These are phyloP conservation scores for Umbellularia californica DNA, from an alignment of 164 flowering plant species.

Conservation along the genomic window DNA sequence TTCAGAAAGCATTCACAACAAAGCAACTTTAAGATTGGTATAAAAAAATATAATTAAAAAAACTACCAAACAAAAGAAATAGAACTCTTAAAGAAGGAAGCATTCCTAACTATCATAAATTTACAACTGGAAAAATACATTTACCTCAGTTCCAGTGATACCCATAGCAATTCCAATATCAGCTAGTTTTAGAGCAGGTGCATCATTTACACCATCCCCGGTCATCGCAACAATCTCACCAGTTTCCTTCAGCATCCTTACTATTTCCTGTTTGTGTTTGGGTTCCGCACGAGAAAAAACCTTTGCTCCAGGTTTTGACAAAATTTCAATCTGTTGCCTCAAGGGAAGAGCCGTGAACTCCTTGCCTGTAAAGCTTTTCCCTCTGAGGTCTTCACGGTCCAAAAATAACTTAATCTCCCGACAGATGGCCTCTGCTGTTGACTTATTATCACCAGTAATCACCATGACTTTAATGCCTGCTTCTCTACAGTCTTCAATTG, in stretches of 20 bases:
- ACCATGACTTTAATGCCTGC: conserved; percentile 92
- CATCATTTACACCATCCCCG: conserved; percentile 97
- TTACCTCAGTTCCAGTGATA: conserved; percentile 90
- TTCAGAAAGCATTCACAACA: too few relatives aligned
- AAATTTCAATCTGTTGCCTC: conserved; percentile 41
- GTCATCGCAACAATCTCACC: conserved; percentile 98
- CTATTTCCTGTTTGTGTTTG: conserved; percentile 90
- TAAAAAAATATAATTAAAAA: too few relatives aligned
- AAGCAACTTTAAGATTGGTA: not conserved
- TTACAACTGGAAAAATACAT: not conserved
- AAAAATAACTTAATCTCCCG: conserved; percentile 62
- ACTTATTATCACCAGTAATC: conserved; percentile 92
- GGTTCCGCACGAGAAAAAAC: conserved; percentile 92
- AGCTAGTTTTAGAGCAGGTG: conserved; percentile 90
- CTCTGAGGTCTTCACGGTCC: conserved; percentile 44
- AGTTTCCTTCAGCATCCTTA: conserved; percentile 77
- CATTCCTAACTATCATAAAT: not conserved
- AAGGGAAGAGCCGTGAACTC: conserved; percentile 70
- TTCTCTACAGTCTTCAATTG: conserved; percentile 70
- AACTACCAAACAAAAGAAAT: too few relatives aligned
- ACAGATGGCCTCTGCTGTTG: conserved; percentile 89
- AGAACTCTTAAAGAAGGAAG: too few relatives aligned
- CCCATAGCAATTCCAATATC: conserved; percentile 97
- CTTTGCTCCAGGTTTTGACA: conserved; percentile 67
- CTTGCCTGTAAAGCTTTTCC: conserved; percentile 71